Base-by-base conservation (phyloP, 495 filamentous ascomycete genomes). In the Copromyces sp. region DNA sequence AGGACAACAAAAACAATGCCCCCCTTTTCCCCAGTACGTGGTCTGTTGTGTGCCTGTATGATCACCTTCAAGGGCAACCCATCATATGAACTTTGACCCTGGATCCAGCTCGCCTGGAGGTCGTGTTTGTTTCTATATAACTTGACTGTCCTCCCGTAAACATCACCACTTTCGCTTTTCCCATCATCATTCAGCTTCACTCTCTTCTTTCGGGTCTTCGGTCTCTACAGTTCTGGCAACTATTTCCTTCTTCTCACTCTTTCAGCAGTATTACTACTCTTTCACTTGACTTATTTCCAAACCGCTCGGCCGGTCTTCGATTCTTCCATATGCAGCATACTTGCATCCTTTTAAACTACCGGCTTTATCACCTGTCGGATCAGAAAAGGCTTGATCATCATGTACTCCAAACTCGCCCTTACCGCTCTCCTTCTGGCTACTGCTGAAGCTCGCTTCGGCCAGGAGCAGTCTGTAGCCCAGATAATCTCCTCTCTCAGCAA, bases 391-490 rank as follows among this genome's bases (percentile, higher is more conserved):
- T 70, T 65, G 35, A 40, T 71, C 81, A 85, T 68, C 70, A 88
- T 87, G 85, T 78, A 84, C 75, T 78, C 83, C 78, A 84, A 86
- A 68, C 68, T 79, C 68, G 70, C 81, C 74, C 39, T 84, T 69
- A 42, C 84, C 70, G 80, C 82, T 24, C 78, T 82, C 68, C 69
- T 88, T 16, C 42, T 85, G 72, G 85, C 86, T 38, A 77, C 82
- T 44, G 84, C 80, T 71, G 82, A 89, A 74, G 85, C 87, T 70
- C 84, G 87, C 61, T 89, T 90, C 79, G 82, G 83, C 37, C 83
- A 87, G 78, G 88, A 90, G 74, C 82, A 86, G 38, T 37, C 76
- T 9, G 82, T 86, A 29, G 83, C 84, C 68, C 71, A 68, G 14
- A 77, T 78, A 70, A 84, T 90, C 73, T 69, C 75, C 47, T 82